A percentile compares a stretch with the other conserved stretches of the same genome.
Conservation (phyloP, 169 alveolate genomes). For the Cryptosporidium ryanae region DNA sequence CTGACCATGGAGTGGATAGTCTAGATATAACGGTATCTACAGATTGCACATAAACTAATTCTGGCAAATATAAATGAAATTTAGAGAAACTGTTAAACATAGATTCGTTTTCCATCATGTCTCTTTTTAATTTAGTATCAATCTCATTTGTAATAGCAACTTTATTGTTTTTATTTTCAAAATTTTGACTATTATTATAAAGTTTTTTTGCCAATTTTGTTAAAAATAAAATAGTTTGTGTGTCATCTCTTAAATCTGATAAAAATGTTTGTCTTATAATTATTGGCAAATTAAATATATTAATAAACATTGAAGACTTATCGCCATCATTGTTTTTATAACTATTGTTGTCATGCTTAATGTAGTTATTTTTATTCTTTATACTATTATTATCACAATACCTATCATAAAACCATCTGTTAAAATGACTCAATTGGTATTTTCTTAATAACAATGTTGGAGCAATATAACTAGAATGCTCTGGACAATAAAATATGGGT, state of each 20-base stretch:
- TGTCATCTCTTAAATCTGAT: slow-evolving; percentile 64
- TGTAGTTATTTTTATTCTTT: not conserved
- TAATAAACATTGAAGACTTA: slow-evolving; percentile 23
- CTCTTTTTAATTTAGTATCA: not conserved
- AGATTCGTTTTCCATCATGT: not conserved
- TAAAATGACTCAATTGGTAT: slow-evolving; percentile 49
- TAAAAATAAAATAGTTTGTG: slow-evolving; percentile 21
- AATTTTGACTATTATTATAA: not conserved
- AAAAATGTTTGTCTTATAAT: slow-evolving; percentile 41
- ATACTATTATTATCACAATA: not conserved
- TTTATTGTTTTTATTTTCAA: not conserved
- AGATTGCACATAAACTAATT: slow-evolving; percentile 31
- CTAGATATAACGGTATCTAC: slow-evolving; percentile 46
- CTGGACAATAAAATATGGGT: slow-evolving; percentile 65
- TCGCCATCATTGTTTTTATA: too few species aligned
- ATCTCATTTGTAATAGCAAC: not conserved
- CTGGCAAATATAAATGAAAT: slow-evolving; percentile 63
- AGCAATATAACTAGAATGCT: slow-evolving; percentile 52
- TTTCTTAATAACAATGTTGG: slow-evolving; percentile 50
- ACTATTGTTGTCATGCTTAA: too few species aligned
- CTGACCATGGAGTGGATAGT: slow-evolving; percentile 58
- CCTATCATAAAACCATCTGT: slow-evolving; percentile 27
- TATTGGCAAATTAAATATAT: slow-evolving; percentile 33
- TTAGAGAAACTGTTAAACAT: not conserved
- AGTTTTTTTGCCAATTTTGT: not conserved